Evolutionary conservation across 2,329 filamentous ascomycete species (phyloP).

Genomic region (Pseudophaeomoniella oleicola): DNA sequence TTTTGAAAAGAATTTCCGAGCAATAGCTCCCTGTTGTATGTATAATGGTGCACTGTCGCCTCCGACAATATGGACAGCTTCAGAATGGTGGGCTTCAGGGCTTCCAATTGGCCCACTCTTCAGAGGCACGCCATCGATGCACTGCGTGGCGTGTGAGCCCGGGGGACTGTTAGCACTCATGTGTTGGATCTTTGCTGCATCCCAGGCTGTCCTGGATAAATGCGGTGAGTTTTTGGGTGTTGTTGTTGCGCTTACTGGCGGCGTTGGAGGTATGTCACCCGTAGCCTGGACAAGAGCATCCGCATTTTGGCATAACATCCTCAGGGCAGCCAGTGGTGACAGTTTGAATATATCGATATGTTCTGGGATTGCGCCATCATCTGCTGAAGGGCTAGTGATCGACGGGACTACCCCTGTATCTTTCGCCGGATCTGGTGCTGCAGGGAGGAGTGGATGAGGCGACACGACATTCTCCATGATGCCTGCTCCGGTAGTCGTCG

Average conservation of each 20-base stretch:
- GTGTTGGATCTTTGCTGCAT: constrained; percentile 13
- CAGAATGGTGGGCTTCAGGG: constrained; percentile 34
- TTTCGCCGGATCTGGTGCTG: constrained; percentile 12
- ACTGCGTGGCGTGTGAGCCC: constrained; percentile 10
- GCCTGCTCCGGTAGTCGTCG: not conserved
- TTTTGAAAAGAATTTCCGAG: constrained; percentile 87
- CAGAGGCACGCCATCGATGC: constrained; percentile 19
- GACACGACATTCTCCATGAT: not conserved
- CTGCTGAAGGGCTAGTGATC: constrained; percentile 17
- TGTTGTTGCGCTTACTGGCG: constrained; percentile 25
- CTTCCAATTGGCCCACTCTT: constrained; percentile 27
- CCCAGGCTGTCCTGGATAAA: constrained; percentile 35
- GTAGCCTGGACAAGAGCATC: constrained; percentile 31
- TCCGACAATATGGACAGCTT: constrained; percentile 32
- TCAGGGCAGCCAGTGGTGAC: constrained; percentile 58
- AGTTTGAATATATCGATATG: constrained; percentile 58
- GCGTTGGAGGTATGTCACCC: constrained; percentile 66
- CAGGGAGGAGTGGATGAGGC: constrained; percentile 7
- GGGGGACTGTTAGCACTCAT: not conserved
- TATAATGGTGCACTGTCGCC: constrained; percentile 58
- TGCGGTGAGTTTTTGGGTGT: constrained; percentile 50
- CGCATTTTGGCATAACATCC: constrained; percentile 58
- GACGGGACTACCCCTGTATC: constrained; percentile 13
- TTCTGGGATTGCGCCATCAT: constrained; percentile 14
- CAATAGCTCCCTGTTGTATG: constrained; percentile 71